phyloP scores from a whole-genome alignment of 2,329 filamentous ascomycete species.

The Sporothrix variecibatus region DNA sequence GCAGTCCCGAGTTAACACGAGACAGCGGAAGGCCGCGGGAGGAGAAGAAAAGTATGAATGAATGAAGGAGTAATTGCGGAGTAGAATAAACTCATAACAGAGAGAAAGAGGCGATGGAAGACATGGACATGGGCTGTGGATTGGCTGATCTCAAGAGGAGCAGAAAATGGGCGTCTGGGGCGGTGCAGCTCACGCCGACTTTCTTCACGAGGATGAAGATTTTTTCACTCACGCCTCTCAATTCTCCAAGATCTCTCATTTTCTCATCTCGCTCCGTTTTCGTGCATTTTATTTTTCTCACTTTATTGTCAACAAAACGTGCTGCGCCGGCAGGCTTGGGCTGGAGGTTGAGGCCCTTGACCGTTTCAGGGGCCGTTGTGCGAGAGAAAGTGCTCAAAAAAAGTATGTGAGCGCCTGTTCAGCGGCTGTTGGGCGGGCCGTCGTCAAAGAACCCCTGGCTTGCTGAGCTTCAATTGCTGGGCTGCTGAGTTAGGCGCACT shows the following conservation, averaged over 20 bases:
- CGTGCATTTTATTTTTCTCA: background rate
- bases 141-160: background rate
- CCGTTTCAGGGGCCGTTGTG: background rate
- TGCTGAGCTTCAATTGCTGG: background rate
- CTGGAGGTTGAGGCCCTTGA: background rate
- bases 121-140: background rate
- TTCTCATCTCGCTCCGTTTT: background rate
- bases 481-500: background rate
- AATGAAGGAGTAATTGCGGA: too few relatives aligned
- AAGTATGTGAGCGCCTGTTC: background rate
- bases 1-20: background rate
- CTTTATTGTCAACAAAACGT: background rate
- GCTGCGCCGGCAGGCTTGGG: slow-evolving; percentile 3
- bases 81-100: background rate
- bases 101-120: background rate
- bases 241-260: background rate
- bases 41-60: background rate
- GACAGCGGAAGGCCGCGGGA: background rate
- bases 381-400: background rate
- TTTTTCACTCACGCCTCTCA: background rate
- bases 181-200: slow-evolving; percentile 6
- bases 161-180: background rate
- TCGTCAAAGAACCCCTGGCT: background rate
- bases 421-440: background rate
- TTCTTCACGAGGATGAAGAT: background rate